phyloP scores from a whole-genome alignment of 306 rosid species.

The Quercus mongolica region DNA sequence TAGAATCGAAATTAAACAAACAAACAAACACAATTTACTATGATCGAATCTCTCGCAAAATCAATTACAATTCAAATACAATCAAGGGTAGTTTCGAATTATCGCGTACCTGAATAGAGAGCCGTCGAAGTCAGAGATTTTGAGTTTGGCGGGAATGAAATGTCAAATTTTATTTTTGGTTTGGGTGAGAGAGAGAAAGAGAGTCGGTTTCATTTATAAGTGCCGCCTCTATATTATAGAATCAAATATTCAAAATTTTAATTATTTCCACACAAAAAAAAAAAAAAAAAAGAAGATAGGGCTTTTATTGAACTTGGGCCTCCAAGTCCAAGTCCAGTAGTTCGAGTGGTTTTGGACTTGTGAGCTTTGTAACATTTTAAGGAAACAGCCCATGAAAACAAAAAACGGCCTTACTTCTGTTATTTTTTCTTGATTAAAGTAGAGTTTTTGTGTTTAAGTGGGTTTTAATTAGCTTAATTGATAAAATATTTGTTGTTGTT shows the following conservation, averaged over 20 bases:
- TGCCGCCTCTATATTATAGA: no score
- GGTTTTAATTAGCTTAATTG: no score
- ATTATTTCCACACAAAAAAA: no score
- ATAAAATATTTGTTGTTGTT: no score
- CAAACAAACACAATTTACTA: not conserved
- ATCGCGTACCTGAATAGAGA: not conserved
- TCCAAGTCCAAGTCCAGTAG: not conserved
- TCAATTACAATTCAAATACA: not conserved
- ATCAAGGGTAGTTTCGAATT: not conserved
- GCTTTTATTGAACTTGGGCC: not conserved
- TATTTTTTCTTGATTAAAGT: no score
- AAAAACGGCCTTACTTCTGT: no score
- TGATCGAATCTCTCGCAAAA: not conserved
- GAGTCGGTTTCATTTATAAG: not conserved
- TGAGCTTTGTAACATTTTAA: not conserved
- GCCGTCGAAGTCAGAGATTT: not conserved
- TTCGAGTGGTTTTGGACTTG: not conserved
- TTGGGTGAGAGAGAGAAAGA: not conserved
- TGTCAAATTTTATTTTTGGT: not conserved
- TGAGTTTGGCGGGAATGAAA: constrained; percentile 18
- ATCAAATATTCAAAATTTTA: no score
- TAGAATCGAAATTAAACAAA: not conserved
- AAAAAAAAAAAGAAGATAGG: no score
- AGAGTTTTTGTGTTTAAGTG: no score
- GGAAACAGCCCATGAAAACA: not conserved